These are phyloP conservation scores for Laetiporus sulphureus DNA, from an alignment of 1,284 basidiomycete species.

Conservation along the genomic window DNA sequence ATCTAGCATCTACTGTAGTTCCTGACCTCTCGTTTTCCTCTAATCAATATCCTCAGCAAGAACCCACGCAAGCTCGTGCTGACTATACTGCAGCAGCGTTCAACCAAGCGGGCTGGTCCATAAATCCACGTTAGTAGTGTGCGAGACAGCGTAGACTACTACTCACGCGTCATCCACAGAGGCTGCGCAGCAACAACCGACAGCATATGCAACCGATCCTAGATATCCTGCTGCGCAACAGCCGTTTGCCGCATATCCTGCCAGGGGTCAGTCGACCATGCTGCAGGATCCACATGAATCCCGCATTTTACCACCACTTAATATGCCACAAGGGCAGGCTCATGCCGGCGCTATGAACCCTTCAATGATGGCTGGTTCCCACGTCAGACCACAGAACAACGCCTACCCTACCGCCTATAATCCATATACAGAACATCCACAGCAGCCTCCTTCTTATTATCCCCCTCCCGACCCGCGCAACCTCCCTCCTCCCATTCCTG, in stretches of 20 bases:
- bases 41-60: constrained; percentile 54
- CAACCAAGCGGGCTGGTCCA: constrained; percentile 39
- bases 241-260: constrained; percentile 40
- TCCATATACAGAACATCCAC: constrained; percentile 19
- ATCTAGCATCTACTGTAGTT: constrained; percentile 21
- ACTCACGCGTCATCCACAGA: constrained; percentile 14
- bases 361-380: constrained; percentile 14
- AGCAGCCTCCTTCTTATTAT: constrained; percentile 17
- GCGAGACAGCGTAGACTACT: constrained; percentile 12
- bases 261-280: constrained; percentile 40
- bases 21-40: constrained; percentile 36
- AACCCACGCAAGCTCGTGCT: constrained; percentile 50
- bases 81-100: constrained; percentile 47
- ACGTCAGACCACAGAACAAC: constrained; percentile 21
- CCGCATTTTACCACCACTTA: constrained; percentile 43
- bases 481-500: constrained; percentile 25
- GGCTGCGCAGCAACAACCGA: constrained; percentile 19
- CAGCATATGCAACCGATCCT: constrained; percentile 31
- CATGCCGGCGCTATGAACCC: constrained; percentile 17
- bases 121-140: constrained; percentile 27
- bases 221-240: constrained; percentile 43
- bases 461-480: constrained; percentile 23
- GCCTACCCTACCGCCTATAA: constrained; percentile 19
- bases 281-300: constrained; percentile 35
- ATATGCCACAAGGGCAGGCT: constrained; percentile 26